Percentiles rank a stretch among this genome's conserved stretches.
Evolutionary conservation across 2,329 filamentous ascomycete species (phyloP).

Genomic region (Podosphaera xanthii): DNA sequence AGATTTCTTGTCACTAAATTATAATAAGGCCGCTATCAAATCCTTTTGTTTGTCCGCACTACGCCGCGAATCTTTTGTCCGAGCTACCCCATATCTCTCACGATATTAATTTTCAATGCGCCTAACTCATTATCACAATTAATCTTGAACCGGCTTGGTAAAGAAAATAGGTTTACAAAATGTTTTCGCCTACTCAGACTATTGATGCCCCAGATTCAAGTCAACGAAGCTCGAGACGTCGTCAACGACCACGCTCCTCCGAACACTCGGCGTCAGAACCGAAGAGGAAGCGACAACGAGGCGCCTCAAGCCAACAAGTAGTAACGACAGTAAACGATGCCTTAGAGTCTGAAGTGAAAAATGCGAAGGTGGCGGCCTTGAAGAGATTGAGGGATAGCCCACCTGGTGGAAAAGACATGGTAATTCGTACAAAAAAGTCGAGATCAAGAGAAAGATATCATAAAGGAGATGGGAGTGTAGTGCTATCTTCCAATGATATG

Average conservation of each 20-base stretch:
- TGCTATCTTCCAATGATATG: constrained; percentile 56
- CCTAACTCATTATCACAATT: not conserved
- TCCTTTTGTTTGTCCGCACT: not conserved
- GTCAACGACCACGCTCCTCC: constrained; percentile 32
- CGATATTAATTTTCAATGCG: not conserved
- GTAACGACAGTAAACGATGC: constrained; percentile 24
- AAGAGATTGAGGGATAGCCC: constrained; percentile 8
- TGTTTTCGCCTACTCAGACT: constrained; percentile 35
- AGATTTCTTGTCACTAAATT: too few relatives aligned
- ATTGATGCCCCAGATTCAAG: constrained; percentile 31
- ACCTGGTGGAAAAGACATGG: constrained; percentile 24
- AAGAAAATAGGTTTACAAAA: constrained; percentile 11
- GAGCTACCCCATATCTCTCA: not conserved
- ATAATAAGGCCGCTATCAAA: too few relatives aligned
- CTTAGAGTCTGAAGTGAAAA: constrained; percentile 34
- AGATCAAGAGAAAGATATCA: constrained; percentile 41
- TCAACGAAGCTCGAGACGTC: constrained; percentile 29
- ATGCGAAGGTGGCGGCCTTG: constrained; percentile 21
- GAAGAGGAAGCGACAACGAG: constrained; percentile 39
- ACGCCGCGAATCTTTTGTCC: not conserved
- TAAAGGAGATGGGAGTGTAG: constrained; percentile 44
- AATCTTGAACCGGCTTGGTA: not conserved
- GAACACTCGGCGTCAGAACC: constrained; percentile 19
- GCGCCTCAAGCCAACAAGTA: constrained; percentile 33
- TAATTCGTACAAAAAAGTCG: constrained; percentile 36